Evolutionary conservation across 345 rosid genomes (phyloP), one percentile per base, ranked within the genome.

Genomic region (Noccaea bulbosa): DNA sequence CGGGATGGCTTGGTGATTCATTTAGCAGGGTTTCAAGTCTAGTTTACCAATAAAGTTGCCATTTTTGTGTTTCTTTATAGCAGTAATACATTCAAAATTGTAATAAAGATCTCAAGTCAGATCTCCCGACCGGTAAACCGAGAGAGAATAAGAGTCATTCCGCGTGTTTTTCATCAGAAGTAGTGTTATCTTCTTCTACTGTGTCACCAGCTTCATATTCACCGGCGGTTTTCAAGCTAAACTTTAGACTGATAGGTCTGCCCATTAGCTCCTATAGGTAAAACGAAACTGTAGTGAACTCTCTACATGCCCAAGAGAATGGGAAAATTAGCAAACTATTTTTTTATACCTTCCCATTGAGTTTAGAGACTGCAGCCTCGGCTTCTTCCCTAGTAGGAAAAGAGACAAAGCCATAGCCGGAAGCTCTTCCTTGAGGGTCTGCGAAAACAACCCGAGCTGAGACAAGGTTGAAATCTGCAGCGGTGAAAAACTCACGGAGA

Each of bases 331-430:
- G 22, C 33, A 50, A 40, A 11, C 54, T 22, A 22, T 22, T 24
- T 60, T 24, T 56, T 47, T 47, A 77, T 91, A 94, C 97, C 96
- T 91, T 86, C 61, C 88, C 96, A 78, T 84, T 72, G 14, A 89
- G 79, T 39, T 87, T 81, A 35, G 90, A 81, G 78, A 86, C 56
- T 30, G 93, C 96, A 57, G 82, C 86, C 69, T 84, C 93, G 15
- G 97, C 95, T 81, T 93, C 97, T 74, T 91, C 95, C 73, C 76
- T 85, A n/a, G 96, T 82, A 73, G 83, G 77, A 77, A 91, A 91
- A 0, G 96, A 91, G 57, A 94, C 95, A 80, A 89, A 94, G 48
- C 96, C 97, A 62, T 89, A 91, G 3, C 97, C 97, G 0, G 90
- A 84, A 78, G 97, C 82, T 77, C 79, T 81, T 57, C 96, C 89